Evolutionary conservation across 1,139 yeast genomes (phyloP), one percentile per base, ranked within the genome.

Genomic region (Arxiozyma bovina): DNA sequence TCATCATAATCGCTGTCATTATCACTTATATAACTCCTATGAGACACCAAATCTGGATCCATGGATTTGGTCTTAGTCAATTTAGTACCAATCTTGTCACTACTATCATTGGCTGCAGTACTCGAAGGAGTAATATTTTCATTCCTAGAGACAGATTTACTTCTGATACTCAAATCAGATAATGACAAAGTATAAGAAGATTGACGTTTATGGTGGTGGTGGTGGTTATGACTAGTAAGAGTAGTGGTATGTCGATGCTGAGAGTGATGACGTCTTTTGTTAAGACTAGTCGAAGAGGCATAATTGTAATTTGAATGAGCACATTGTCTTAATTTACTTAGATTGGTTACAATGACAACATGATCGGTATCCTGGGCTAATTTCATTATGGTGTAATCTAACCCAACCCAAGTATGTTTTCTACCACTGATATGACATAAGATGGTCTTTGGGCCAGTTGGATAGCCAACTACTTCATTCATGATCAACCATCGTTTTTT

Each of bases 321-420:
- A 25, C 22, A 21, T 38, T 38, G 20, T 25, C 40, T 46, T 7
- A 46, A 34, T 17, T 38, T 50, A 25, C 75, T 75, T n/a, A 71
- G 57, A 71, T 79, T 66, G 61, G 87, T 68, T n/a, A 74, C 66
- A 17, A 86, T 77, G 11, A 85, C 78, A 8, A 86, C 70, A 8
- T 82, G 76, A 65, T 85, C 94, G 11, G 88, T 87, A 60, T 81
- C 72, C 60, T 78, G 81, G 8, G 83, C 70, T 25, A 82, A 71
- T 50, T 73, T 70, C 49, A 73, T 73, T 56, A 85, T 69, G 3
- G 80, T 72, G 84, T 87, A 86, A 66, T 86, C 94, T 45, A 86
- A 70, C 0, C 88, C 83, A 5, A 84, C 87, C 93, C 93, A 85
- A 0, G 93, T 83, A 69, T 85, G 90, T 50, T 74, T 76, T 57